A percentile compares a stretch with the other conserved stretches of the same genome.
phyloP scores from a whole-genome alignment of 345 rosid genomes.

The Brassica carinata region DNA sequence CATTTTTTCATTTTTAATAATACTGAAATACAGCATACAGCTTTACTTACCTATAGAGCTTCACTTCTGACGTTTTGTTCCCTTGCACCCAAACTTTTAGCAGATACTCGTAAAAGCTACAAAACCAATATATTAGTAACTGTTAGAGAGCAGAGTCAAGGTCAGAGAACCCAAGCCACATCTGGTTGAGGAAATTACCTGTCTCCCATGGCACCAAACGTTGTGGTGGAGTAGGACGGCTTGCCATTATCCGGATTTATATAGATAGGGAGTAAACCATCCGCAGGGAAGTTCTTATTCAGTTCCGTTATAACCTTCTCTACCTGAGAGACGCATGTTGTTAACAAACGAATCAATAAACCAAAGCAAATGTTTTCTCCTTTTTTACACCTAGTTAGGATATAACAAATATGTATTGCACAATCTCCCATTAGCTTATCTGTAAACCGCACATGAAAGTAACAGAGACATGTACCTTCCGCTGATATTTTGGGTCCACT shows the following conservation, averaged over 20 bases:
- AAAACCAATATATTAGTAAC: constrained; percentile 2
- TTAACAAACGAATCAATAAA: constrained; percentile 3
- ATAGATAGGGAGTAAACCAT: constrained; percentile 95
- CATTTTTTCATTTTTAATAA: not conserved
- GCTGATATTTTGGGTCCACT: constrained; percentile 88
- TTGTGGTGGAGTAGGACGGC: constrained; percentile 67
- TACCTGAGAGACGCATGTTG: constrained; percentile 51
- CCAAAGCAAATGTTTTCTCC: not conserved
- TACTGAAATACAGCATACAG: not conserved
- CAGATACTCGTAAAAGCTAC: constrained; percentile 96
- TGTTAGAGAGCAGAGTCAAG: not conserved
- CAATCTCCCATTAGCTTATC: not conserved
- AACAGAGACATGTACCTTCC: constrained; percentile 58
- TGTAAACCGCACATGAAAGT: constrained; percentile 3
- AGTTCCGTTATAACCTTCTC: constrained; percentile 77
- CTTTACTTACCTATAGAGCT: constrained; percentile 62
- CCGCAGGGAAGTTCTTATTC: constrained; percentile 81
- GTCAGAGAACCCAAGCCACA: not conserved
- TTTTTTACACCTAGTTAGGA: not conserved
- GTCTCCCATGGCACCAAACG: constrained; percentile 99
- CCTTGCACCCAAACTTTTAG: constrained; percentile 99
- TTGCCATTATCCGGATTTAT: constrained; percentile 63
- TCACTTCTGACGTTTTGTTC: constrained; percentile 78
- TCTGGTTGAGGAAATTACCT: constrained; percentile 53
- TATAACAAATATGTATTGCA: not conserved